Percentiles rank a stretch among this genome's conserved stretches.
These are phyloP conservation scores for Scheffersomyces titani DNA, from an alignment of 1,139 yeast genomes.

Conservation along the genomic window DNA sequence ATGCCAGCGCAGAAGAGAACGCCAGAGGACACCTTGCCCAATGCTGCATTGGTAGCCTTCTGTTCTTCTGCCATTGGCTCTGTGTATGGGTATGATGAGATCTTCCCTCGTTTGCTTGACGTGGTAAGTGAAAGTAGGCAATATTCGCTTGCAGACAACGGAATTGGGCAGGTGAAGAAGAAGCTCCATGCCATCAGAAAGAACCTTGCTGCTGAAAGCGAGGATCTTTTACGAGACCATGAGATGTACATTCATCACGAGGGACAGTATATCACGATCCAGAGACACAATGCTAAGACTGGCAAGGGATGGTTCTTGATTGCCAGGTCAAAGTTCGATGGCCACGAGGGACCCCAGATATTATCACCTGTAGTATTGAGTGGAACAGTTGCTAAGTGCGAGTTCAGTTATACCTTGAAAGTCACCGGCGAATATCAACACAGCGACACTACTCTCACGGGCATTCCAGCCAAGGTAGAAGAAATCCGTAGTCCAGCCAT, in stretches of 20 bases:
- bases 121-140: constrained; percentile 76
- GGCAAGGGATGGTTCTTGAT: constrained; percentile 89
- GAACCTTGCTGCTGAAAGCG: constrained; percentile 64
- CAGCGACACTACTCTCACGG: constrained; percentile 45
- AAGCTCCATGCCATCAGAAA: constrained; percentile 60
- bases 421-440: constrained; percentile 51
- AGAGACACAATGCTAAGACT: constrained; percentile 77
- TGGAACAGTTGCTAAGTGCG: constrained; percentile 65
- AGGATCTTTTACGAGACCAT: constrained; percentile 66
- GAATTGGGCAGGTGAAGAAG: constrained; percentile 73
- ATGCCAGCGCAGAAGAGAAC: constrained; percentile 88
- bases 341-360: constrained; percentile 45
- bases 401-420: constrained; percentile 60
- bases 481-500: constrained; percentile 55
- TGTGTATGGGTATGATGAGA: constrained; percentile 91
- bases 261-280: constrained; percentile 89
- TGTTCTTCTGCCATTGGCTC: constrained; percentile 95
- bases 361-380: constrained; percentile 62
- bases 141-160: constrained; percentile 59
- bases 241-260: constrained; percentile 96
- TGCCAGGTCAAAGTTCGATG: constrained; percentile 77
- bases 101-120: constrained; percentile 77
- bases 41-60: constrained; percentile 90
- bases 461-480: constrained; percentile 66
- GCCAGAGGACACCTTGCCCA: constrained; percentile 90